These are phyloP conservation scores for Carnegiea gigantea DNA, from an alignment of 179 eudicot species.

Conservation along the genomic window DNA sequence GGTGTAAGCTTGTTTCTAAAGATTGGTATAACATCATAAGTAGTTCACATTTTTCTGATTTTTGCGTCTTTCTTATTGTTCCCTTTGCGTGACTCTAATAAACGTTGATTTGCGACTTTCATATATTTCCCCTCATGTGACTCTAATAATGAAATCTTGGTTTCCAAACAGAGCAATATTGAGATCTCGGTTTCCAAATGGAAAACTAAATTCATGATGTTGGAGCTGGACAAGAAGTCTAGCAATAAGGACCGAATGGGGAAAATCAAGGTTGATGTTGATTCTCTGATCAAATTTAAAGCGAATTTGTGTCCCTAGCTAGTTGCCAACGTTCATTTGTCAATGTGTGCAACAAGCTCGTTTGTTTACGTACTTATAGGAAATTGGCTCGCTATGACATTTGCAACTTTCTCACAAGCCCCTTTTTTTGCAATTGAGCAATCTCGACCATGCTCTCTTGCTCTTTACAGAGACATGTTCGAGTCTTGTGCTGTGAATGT, in stretches of 20 bases:
- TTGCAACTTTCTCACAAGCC: too few relatives aligned
- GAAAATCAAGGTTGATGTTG: neutral
- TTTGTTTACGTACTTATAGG: too few relatives aligned
- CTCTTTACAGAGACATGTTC: too few relatives aligned
- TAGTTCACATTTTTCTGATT: neutral
- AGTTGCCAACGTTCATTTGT: too few relatives aligned
- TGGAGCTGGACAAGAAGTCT: neutral
- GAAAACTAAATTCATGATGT: neutral
- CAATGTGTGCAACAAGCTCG: too few relatives aligned
- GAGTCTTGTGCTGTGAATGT: too few relatives aligned
- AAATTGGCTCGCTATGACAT: too few relatives aligned
- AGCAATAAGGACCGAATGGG: neutral
- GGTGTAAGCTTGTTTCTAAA: constrained; percentile 18
- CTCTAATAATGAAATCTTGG: neutral
- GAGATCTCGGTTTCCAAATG: neutral
- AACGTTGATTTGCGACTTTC: neutral
- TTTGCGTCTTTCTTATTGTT: neutral
- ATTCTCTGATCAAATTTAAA: neutral
- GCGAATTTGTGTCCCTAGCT: neutral
- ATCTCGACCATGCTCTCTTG: too few relatives aligned
- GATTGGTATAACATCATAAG: constrained; percentile 16
- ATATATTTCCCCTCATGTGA: neutral
- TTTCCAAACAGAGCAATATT: too few relatives aligned
- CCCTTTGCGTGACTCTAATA: neutral
- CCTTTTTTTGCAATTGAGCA: too few relatives aligned